Percentiles rank a stretch among this genome's conserved stretches.
phyloP scores from a whole-genome alignment of 108 stramenopile genomes.

The Aurantiochytrium sp. region DNA sequence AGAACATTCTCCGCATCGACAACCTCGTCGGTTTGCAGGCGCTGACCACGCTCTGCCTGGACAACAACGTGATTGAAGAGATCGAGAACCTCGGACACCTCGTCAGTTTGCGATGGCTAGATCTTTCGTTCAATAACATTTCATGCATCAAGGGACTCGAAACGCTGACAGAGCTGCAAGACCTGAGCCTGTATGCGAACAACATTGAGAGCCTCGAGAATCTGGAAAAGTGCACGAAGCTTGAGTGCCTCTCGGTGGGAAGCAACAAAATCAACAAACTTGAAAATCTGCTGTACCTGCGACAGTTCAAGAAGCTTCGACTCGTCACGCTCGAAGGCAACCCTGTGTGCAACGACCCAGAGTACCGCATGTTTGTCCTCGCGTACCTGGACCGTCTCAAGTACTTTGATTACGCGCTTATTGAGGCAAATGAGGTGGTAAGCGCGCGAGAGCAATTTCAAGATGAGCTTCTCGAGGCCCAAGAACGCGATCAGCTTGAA shows the following conservation, averaged over 20 bases:
- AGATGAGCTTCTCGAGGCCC: conserved; percentile 53
- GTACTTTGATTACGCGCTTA: conserved; percentile 49
- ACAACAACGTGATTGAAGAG: conserved; percentile 53
- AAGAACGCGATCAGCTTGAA: conserved; percentile 47
- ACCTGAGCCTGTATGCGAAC: conserved; percentile 48
- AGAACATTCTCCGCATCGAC: conserved; percentile 49
- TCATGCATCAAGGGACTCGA: conserved; percentile 46
- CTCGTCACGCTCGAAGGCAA: conserved; percentile 55
- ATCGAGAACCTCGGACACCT: conserved; percentile 48
- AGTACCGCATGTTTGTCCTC: conserved; percentile 49
- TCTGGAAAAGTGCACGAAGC: conserved; percentile 42
- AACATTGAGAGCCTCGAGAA: conserved; percentile 43
- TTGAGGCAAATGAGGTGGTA: neutral
- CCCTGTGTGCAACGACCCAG: conserved; percentile 49
- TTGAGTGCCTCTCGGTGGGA: conserved; percentile 55
- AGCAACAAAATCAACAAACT: conserved; percentile 47
- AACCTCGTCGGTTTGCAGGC: conserved; percentile 49
- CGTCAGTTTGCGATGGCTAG: conserved; percentile 50
- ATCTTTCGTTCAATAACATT: conserved; percentile 57
- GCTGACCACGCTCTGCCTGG: conserved; percentile 53
- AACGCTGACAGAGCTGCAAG: conserved; percentile 41
- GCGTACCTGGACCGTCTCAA: conserved; percentile 47
- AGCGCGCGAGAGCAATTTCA: conserved; percentile 52
- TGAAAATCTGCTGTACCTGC: conserved; percentile 42
- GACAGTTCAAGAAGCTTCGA: conserved; percentile 40